Evolutionary conservation across 2,329 filamentous ascomycete species (phyloP).

Genomic region (Aureobasidium namibiae): DNA sequence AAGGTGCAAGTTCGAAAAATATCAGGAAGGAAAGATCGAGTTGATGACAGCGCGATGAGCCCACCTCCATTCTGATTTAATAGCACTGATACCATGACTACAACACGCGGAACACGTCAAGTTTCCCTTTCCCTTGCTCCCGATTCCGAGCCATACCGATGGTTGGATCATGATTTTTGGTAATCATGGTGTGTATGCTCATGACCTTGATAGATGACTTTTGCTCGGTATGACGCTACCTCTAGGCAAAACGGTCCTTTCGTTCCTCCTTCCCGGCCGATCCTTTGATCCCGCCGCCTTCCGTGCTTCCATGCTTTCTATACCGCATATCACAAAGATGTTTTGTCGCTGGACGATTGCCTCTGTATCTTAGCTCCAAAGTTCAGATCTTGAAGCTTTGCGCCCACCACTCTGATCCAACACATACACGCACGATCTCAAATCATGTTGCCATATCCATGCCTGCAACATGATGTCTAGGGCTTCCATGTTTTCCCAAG

Average conservation of each 20-base stretch:
- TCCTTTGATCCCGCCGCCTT: background rate
- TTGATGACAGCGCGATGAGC: background rate
- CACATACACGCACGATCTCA: background rate
- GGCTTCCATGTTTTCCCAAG: background rate
- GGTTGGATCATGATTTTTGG: background rate
- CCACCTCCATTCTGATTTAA: background rate
- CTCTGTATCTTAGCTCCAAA: background rate
- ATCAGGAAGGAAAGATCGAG: background rate
- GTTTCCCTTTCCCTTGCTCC: background rate
- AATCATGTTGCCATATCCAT: background rate
- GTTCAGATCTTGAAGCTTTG: background rate
- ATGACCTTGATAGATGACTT: background rate
- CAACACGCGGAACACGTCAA: background rate
- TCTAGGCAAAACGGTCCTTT: background rate
- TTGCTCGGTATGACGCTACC: background rate
- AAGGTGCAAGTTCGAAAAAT: background rate
- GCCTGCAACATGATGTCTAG: no score
- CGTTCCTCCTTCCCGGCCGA: background rate
- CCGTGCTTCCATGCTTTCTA: no score
- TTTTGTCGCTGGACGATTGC: background rate
- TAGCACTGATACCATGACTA: background rate
- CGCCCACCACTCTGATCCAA: background rate
- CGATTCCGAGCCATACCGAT: slow-evolving; percentile 9
- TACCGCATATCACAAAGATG: no score
- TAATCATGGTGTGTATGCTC: background rate